Conservation (phyloP, 2,329 filamentous ascomycete species). For the Xylaria sp. region DNA sequence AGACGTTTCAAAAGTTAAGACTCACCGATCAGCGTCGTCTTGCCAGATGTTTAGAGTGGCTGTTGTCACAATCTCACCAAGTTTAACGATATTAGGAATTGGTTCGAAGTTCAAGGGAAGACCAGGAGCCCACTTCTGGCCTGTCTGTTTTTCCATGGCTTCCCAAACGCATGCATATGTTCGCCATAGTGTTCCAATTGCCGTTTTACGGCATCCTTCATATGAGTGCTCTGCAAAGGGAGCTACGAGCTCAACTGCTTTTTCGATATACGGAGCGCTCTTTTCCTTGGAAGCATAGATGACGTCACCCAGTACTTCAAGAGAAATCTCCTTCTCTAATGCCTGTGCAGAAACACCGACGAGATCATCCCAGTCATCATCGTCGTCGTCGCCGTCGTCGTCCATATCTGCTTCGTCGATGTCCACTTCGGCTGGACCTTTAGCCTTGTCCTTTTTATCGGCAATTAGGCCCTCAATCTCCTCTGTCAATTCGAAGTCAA, state of each 20-base stretch:
- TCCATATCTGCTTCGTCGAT: constrained; percentile 68
- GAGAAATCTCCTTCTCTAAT: constrained; percentile 95
- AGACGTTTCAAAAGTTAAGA: constrained; percentile 53
- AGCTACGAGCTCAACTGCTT: constrained; percentile 83
- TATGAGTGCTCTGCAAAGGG: constrained; percentile 88
- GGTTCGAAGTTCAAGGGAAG: constrained; percentile 84
- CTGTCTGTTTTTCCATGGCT: constrained; percentile 80
- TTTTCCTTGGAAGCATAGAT: constrained; percentile 76
- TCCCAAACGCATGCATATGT: constrained; percentile 92
- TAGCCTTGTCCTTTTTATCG: constrained; percentile 84
- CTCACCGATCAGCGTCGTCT: constrained; percentile 93
- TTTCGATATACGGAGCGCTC: constrained; percentile 75
- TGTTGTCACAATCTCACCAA: constrained; percentile 85
- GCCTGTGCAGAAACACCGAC: constrained; percentile 88
- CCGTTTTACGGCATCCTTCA: constrained; percentile 92
- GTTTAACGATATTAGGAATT: constrained; percentile 81
- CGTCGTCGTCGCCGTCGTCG: constrained; percentile 73
- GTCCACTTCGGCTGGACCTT: constrained; percentile 58
- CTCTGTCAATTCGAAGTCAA: constrained; percentile 72
- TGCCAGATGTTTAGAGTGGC: constrained; percentile 87
- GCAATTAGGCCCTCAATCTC: constrained; percentile 58
- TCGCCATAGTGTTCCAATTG: constrained; percentile 91
- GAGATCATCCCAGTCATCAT: constrained; percentile 83
- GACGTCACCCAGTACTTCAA: constrained; percentile 93
- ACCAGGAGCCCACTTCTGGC: constrained; percentile 88